Evolutionary conservation across 2,329 filamentous ascomycete genomes (phyloP).

Genomic region (Aspergillus sp.): DNA sequence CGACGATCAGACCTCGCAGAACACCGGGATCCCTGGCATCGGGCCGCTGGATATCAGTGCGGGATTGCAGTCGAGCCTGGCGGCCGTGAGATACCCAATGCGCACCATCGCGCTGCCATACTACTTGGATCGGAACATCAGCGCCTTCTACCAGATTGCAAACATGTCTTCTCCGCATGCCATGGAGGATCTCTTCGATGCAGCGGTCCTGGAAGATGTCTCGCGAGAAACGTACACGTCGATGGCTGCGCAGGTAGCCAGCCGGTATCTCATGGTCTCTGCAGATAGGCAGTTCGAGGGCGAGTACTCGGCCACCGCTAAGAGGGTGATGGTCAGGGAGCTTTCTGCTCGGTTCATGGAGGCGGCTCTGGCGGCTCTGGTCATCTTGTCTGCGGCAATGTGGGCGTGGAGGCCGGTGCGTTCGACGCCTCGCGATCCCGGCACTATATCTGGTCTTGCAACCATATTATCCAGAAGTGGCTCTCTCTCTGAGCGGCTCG

Average conservation of each 20-base stretch:
- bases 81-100: background rate
- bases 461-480: conserved; percentile 3
- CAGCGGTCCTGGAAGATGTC: conserved; percentile 1
- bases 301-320: background rate
- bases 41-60: background rate
- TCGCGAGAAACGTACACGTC: background rate
- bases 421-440: conserved; percentile 5
- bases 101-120: background rate
- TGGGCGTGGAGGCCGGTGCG: conserved; percentile 2
- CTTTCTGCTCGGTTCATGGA: conserved; percentile 5
- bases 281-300: background rate
- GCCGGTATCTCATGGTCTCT: conserved; percentile 1
- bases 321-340: conserved; percentile 4
- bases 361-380: background rate
- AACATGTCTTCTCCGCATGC: conserved; percentile 2
- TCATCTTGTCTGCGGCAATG: conserved; percentile 2
- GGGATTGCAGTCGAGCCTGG: conserved; percentile 1
- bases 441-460: conserved; percentile 4
- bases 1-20: background rate
- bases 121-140: background rate
- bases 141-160: conserved; percentile 2
- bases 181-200: background rate
- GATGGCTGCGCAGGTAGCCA: conserved; percentile 3
- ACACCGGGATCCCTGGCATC: background rate
- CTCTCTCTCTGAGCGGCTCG: background rate